Evolutionary conservation across 2,329 filamentous ascomycete genomes (phyloP), one percentile per base, ranked within the genome.

Genomic region (Acarospora socialis): DNA sequence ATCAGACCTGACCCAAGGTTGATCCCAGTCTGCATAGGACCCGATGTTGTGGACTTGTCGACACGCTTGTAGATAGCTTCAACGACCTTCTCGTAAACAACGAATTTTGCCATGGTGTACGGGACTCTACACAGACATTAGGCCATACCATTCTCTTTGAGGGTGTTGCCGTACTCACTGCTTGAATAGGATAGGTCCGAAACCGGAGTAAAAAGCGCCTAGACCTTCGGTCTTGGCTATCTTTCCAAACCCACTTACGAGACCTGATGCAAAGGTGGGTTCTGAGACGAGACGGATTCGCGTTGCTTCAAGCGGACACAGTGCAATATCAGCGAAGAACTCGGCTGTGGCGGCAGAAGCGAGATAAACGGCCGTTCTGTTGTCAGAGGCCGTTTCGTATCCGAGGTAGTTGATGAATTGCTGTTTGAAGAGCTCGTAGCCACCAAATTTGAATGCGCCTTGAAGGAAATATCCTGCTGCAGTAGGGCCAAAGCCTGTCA

Each of bases 351-450:
- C 72, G 40, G 72, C 62, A 17, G 68, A 70, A 46, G 69, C 79
- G 45, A 83, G 71, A 70, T 87, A 87, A 62, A 87, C 75, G 45
- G 73, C 73, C 41, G 78, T 83, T 49, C 80, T 73, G 73, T 86
- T 82, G 60, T 82, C 70, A 50, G 68, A 68, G 48, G 81, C 81
- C 44, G 66, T 73, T 61, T 86, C 80, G 56, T 76, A 75, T 53
- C 83, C 83, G 52, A 92, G 61, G 42, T 68, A 41, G 68, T 82
- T 78, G 62, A 92, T 90, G 55, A 66, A 73, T 65, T 90, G 80
- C 67, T 86, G 73, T 77, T 92, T 92, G 79, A 92, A 92, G 66
- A 92, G 77, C 66, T 92, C 83, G 63, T 92, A 92, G 58, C 83
- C 83, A 60, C 83, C 83, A 60, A 90, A 90, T 68, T 92, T 92